Base-by-base conservation (phyloP, 768 basidiomycete genomes). In the Rhodosporidiobolus sp. region DNA sequence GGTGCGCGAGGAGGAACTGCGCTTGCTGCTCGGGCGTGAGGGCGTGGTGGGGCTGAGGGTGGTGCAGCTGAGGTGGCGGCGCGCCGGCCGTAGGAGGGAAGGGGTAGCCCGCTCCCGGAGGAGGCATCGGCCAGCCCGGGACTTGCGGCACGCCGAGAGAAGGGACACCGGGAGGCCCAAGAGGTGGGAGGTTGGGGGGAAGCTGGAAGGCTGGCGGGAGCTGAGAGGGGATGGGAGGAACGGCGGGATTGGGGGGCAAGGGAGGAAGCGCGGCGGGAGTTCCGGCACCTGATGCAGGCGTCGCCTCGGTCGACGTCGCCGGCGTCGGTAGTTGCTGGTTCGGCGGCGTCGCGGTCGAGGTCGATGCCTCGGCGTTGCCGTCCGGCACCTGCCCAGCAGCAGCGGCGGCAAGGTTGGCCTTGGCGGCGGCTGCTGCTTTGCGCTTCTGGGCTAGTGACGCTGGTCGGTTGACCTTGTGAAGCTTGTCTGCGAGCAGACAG, bases 391-490 rank as follows among this genome's bases (percentile, higher is more conserved):
- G 9, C 2, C 45, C 54, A 2, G 58, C 66, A 16, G 50, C 35
- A 3, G 62, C 62, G 1, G 61, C 48, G 16, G 59, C 49, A 38
- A 63, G 60, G 50, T 72, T 50, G 5, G 66, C 53, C 38, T 67
- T 70, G 7, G 73, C 73, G 0, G 73, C 68, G 1, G 68, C 73
- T 3, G 73, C 69, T 0, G 73, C 73, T 12, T 65, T 61, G 0
- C 71, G 70, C 53, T 73, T 72, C 34, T 70, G 71, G 2, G 75
- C 71, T 4, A 76, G 63, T 9, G 70, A 66, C 0, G 65, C 67
- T 0, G 75, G 75, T 34, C 75, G 71, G n/a, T 62, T 49, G 43
- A 76, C 71, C 32, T 76, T 69, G 63, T 76, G 75, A 20, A 76
- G 68, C 57, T 76, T 76, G 71, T 63, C 73, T 75, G 50, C 28